Evolutionary conservation across 2,329 filamentous ascomycete species (phyloP), one percentile per base, ranked within the genome.

Genomic region (Harringtonia lauricola): DNA sequence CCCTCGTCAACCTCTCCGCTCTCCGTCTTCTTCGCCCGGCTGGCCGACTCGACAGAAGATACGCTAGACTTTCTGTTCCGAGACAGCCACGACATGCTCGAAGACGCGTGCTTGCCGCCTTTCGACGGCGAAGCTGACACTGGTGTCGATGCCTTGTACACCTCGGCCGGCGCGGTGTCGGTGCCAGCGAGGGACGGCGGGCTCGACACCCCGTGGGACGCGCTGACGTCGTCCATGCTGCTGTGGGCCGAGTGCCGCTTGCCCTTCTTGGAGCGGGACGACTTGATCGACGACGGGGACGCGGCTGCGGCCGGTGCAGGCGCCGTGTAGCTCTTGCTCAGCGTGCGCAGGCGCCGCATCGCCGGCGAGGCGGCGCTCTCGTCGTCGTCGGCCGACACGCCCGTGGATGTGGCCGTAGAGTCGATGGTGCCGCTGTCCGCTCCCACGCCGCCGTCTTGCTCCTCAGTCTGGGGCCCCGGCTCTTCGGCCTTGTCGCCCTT

Each of bases 161-260:
- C 68, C 47, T 87, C 81, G 18, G 79, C 77, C 49, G 81, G 80
- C 1, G 76, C 71, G 29, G 73, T 70, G 53, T 87, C 81, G 1
- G 80, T 78, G 45, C 67, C 70, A 12, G 77, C 74, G 51, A 83
- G 80, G 0, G 81, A 41, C 8, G 45, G 81, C 31, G 71, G 8
- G 13, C 8, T 29, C 28, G 28, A 8, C 8, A 13, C 28, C 8
- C 13, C 28, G 28, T 29, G 28, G n/a, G n/a, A n/a, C 30, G 12
- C 30, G 30, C 30, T 17, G 30, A 8, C 30, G 7, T 33, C 30
- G 30, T 33, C 30, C 10, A 26, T 15, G 31, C 31, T 34, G 31
- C 36, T 37, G 36, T 26, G 24, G 24, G 24, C 6, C 6, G 10
- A 26, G 13, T 19, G 36, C 36, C 15, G 18, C 36, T 37, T 35